Base-by-base conservation (phyloP, 164 flowering plant species). In the Magnolia sinica region DNA sequence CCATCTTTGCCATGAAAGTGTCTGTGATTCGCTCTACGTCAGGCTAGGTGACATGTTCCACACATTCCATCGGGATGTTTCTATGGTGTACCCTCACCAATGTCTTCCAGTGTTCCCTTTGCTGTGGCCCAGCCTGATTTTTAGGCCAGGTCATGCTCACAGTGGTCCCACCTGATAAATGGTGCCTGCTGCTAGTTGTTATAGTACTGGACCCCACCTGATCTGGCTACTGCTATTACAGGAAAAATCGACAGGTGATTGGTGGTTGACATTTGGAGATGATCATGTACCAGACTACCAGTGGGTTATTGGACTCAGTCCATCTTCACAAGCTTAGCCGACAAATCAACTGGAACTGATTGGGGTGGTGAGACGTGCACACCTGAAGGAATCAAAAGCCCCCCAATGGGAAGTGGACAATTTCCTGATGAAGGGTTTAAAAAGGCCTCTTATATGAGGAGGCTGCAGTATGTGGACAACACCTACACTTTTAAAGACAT, bases 251-350 rank as follows among this genome's bases (percentile, higher is more conserved):
- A 19, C 24, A 14, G 68, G 68, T 8, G 0, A 64, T 64, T 64
- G 68, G 68, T 20, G 20, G 23, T 20, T 64, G 10, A 8, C n/a
- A 3, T 18, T 64, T 20, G 68, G 23, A 8, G n/a, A 19, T 9
- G 24, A 64, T 18, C 9, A 22, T 4, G 45, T 37, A 37, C 45
- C n/a, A n/a, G n/a, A n/a, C n/a, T n/a, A n/a, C n/a, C 0, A 18
- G 68, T 64, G 68, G 68, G 68, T 64, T 64, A 64, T 64, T 64
- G 68, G 68, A 29, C 24, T 8, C 1, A 64, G 24, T 64, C 68
- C 16, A 0, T 64, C 68, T 64, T 64, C 68, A 64, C 68, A 8
- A 18, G 23, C 7, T 20, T 64, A 20, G 68, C 68, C 0, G 68
- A 22, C 19, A 64, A 20, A 4, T 18, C 68, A 19, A 0, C 16